Conservation (phyloP, 1,139 yeast species). For the Lodderomyces metapsilosis region DNA sequence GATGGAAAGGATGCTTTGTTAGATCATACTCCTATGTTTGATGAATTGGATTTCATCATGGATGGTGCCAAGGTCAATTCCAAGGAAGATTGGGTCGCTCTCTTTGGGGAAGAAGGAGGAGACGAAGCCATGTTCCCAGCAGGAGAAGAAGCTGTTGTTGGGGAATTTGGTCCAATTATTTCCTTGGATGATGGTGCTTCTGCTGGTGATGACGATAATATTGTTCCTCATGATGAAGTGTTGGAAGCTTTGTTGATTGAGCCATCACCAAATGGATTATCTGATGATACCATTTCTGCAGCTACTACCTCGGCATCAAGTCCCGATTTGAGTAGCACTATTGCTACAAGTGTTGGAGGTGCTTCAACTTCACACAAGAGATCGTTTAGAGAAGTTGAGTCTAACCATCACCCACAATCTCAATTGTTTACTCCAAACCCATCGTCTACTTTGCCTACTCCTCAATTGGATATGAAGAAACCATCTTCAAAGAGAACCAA, state of each 20-base stretch:
- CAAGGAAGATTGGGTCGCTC: conserved; percentile 61
- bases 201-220: conserved; percentile 9
- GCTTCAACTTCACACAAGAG: conserved; percentile 18
- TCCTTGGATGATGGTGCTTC: conserved; percentile 10
- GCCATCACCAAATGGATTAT: conserved; percentile 12
- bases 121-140: background rate
- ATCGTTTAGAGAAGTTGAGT: conserved; percentile 30
- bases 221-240: conserved; percentile 23
- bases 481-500: conserved; percentile 20
- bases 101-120: conserved; percentile 46
- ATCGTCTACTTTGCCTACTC: conserved; percentile 35
- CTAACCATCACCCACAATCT: conserved; percentile 11
- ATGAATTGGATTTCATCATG: conserved; percentile 47
- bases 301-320: conserved; percentile 11
- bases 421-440: conserved; percentile 37
- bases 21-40: conserved; percentile 66
- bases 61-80: conserved; percentile 46
- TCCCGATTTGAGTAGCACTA: conserved; percentile 10
- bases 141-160: conserved; percentile 3
- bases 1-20: conserved; percentile 34
- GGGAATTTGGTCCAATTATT: conserved; percentile 11
- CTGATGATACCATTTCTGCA: conserved; percentile 16
- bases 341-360: conserved; percentile 11
- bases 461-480: conserved; percentile 22
- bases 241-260: conserved; percentile 17